These are phyloP conservation scores for Mycosphaerella arachidis DNA, from an alignment of 2,329 filamentous ascomycete species.

Conservation along the genomic window DNA sequence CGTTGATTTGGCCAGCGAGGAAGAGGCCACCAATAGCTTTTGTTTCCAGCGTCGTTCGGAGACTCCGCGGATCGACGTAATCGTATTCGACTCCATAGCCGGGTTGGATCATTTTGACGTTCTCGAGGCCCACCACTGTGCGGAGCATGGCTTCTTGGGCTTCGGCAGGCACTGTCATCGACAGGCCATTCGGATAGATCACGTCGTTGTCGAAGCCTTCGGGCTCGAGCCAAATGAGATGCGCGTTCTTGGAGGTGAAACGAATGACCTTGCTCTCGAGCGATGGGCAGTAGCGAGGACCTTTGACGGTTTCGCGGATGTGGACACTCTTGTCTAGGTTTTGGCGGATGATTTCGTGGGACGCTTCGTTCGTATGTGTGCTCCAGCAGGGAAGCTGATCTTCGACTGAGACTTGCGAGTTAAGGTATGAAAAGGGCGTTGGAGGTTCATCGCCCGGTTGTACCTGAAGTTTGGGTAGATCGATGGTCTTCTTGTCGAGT, in stretches of 20 bases:
- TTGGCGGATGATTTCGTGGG: constrained; percentile 76
- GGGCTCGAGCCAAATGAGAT: constrained; percentile 95
- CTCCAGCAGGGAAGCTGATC: constrained; percentile 81
- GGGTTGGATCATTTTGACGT: constrained; percentile 51
- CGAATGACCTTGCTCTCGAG: constrained; percentile 90
- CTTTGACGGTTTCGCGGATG: constrained; percentile 90
- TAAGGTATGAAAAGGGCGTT: constrained; percentile 85
- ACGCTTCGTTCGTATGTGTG: constrained; percentile 77
- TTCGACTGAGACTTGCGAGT: constrained; percentile 69
- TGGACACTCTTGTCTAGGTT: constrained; percentile 97
- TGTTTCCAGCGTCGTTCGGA: constrained; percentile 87
- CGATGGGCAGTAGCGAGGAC: constrained; percentile 91
- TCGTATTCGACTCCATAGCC: constrained; percentile 36
- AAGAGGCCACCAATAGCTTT: constrained; percentile 86
- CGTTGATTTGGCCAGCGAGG: constrained; percentile 95
- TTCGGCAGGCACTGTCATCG: constrained; percentile 89
- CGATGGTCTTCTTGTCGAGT: constrained; percentile 74
- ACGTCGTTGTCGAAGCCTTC: constrained; percentile 88
- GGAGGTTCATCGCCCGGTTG: constrained; percentile 84
- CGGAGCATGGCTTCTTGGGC: constrained; percentile 81
- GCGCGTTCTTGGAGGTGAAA: constrained; percentile 72
- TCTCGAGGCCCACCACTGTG: constrained; percentile 81
- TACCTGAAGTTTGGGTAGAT: constrained; percentile 65
- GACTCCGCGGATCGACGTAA: constrained; percentile 87
- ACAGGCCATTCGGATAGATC: constrained; percentile 94